These are phyloP conservation scores for Hymenoscyphus scutula DNA, from an alignment of 2,329 filamentous ascomycete genomes.

Conservation along the genomic window DNA sequence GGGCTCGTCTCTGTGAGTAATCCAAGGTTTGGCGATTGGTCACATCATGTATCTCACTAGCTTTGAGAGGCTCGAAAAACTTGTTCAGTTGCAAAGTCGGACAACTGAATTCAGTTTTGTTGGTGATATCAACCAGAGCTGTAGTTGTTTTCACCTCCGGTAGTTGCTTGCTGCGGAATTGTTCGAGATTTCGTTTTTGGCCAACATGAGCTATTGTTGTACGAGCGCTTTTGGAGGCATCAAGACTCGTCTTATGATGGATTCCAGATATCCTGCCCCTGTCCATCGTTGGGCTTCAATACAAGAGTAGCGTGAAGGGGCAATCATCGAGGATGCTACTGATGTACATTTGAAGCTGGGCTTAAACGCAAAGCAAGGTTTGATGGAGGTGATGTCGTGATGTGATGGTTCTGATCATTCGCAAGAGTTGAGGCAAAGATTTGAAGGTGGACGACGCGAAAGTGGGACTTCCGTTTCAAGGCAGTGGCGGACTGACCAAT, in stretches of 20 bases:
- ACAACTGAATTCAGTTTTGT: slow-evolving; percentile 22
- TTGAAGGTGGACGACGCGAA: too few species aligned
- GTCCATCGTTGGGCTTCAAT: neutral
- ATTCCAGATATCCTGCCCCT: slow-evolving; percentile 14
- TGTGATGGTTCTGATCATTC: too few species aligned
- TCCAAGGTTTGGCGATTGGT: slow-evolving; percentile 42
- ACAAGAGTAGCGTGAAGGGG: too few species aligned
- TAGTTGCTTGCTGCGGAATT: slow-evolving; percentile 9
- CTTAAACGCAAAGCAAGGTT: too few species aligned
- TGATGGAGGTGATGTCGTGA: too few species aligned
- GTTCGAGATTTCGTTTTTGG: slow-evolving; percentile 28
- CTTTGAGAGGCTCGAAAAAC: slow-evolving; percentile 33
- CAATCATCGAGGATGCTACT: too few species aligned
- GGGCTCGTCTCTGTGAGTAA: slow-evolving; percentile 54
- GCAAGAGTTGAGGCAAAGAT: too few species aligned
- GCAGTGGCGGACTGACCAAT: too few species aligned
- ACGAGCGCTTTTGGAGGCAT: slow-evolving; percentile 20
- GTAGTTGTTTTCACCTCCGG: slow-evolving; percentile 5
- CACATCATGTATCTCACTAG: slow-evolving; percentile 47
- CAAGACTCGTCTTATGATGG: slow-evolving; percentile 29
- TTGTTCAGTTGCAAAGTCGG: slow-evolving; percentile 16
- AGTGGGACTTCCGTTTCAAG: too few species aligned
- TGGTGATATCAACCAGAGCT: slow-evolving; percentile 18
- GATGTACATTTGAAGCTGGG: too few species aligned
- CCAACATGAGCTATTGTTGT: slow-evolving; percentile 25